Base-by-base conservation (phyloP, 768 basidiomycete species). In the Melanogaster broomeanus region DNA sequence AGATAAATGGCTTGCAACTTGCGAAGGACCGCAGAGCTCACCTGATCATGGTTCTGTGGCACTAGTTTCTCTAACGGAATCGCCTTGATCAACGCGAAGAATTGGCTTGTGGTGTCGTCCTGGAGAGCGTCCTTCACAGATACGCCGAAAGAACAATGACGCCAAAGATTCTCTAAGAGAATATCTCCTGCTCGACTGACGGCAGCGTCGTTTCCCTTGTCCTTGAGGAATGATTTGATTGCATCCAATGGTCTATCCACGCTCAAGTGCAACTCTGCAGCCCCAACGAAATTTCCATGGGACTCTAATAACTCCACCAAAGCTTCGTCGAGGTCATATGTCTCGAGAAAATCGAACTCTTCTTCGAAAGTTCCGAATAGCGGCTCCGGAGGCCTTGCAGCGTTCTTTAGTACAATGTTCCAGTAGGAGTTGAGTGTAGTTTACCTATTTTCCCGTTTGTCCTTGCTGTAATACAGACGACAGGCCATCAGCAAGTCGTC, bases 331-430 rank as follows among this genome's bases (percentile, higher is more conserved):
- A 88, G 64, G 30, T 77, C 77, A 40, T 74, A 74, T 4, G 80
- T 74, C 47, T 84, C 77, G n/a, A 83, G 70, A 51, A 82, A 88
- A 34, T 78, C 75, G 13, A 84, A 55, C 18, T 73, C 72, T 22
- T 85, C 81, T 18, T 87, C 79, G 1, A 73, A 66, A 0, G 75
- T 69, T 0, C 68, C 52, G 51, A 88, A 88, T 3, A 88, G 61
- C 6, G 48, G 67, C 49, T 19, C 75, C 75, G 62, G 78, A 69
- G 68, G 63, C n/a, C 87, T 87, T 2, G 75, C 77, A 1, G 68
- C 66, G 13, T 31, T 31, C 31, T 13, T 31, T 12, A 31, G 31
- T 13, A 31, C 31, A 31, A n/a, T 12, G 12, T 31, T 31, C 31
- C 31, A 4, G 12, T 31, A 15, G 31, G 15, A 31, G 31, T 31